These are phyloP conservation scores for Herpomyces periplanetae DNA, from an alignment of 2,329 filamentous ascomycete genomes.

Conservation along the genomic window DNA sequence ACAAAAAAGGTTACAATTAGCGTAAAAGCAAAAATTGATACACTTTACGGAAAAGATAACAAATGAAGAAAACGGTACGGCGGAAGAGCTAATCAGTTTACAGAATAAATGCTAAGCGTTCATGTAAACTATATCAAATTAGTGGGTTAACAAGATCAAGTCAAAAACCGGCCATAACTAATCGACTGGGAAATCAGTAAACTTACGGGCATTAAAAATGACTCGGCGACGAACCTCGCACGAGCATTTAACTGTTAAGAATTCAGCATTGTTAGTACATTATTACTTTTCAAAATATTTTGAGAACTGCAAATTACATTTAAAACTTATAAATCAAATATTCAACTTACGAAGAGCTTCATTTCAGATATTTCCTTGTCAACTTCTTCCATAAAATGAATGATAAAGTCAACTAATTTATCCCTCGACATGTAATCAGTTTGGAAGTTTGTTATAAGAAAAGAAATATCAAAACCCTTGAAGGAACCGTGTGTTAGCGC, in stretches of 20 bases:
- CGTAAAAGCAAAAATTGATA: too few relatives aligned
- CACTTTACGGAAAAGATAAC: too few relatives aligned
- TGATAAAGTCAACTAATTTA: constrained; percentile 94
- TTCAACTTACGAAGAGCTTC: constrained; percentile 87
- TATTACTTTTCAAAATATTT: constrained; percentile 2
- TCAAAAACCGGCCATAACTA: too few relatives aligned
- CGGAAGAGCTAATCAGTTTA: too few relatives aligned
- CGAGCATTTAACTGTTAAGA: constrained; percentile 42
- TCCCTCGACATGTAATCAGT: constrained; percentile 97
- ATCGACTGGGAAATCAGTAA: too few relatives aligned
- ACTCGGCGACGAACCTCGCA: constrained; percentile 88
- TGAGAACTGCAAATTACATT: constrained; percentile 1
- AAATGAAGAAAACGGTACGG: too few relatives aligned
- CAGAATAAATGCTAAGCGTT: too few relatives aligned
- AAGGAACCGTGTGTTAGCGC: constrained; percentile 1
- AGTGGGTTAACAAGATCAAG: too few relatives aligned
- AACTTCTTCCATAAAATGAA: constrained; percentile 97
- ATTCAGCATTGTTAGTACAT: constrained; percentile 6
- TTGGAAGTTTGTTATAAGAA: constrained; percentile 92
- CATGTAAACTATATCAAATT: too few relatives aligned
- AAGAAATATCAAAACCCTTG: constrained; percentile 89
- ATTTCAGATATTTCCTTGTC: constrained; percentile 99
- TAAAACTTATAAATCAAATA: not conserved
- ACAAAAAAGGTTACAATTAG: too few relatives aligned
- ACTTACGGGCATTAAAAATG: constrained; percentile 60